phyloP scores from a whole-genome alignment of 129 eudicot species.

The Centella asiatica region DNA sequence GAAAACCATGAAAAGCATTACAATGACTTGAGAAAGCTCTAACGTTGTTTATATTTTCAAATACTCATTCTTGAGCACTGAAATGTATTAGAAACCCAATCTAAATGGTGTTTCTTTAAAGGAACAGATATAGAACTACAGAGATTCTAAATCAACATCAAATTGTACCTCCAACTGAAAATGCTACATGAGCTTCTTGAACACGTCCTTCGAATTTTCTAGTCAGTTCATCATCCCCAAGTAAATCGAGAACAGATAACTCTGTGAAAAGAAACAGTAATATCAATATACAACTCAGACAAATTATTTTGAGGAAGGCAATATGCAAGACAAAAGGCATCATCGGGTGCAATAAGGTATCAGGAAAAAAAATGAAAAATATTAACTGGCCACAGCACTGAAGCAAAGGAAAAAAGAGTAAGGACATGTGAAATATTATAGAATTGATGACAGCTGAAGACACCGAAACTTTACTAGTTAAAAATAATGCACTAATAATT shows the following conservation, averaged over 20 bases:
- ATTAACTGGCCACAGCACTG: too few relatives aligned
- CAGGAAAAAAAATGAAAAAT: too few relatives aligned
- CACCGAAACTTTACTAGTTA: neutral
- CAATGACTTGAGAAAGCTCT: neutral
- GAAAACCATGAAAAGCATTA: neutral
- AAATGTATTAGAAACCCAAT: neutral
- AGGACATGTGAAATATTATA: too few relatives aligned
- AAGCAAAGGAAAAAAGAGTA: too few relatives aligned
- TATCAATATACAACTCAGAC: slow-evolving; percentile 7
- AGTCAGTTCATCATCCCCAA: slow-evolving; percentile 61
- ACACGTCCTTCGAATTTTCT: slow-evolving; percentile 28
- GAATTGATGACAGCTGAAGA: neutral
- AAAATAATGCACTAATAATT: too few relatives aligned
- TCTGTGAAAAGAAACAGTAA: slow-evolving; percentile 31
- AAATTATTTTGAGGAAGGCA: neutral
- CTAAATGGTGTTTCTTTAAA: neutral
- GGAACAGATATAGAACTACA: neutral
- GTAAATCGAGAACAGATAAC: slow-evolving; percentile 63
- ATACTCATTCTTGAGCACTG: neutral
- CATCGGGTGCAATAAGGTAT: too few relatives aligned
- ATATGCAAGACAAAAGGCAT: neutral
- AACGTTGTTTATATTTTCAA: neutral
- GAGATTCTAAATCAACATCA: neutral
- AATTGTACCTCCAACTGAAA: slow-evolving; percentile 73
- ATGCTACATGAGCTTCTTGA: slow-evolving; percentile 78